Conservation (phyloP, 495 filamentous ascomycete species). For the Podospora pseudoanserina region DNA sequence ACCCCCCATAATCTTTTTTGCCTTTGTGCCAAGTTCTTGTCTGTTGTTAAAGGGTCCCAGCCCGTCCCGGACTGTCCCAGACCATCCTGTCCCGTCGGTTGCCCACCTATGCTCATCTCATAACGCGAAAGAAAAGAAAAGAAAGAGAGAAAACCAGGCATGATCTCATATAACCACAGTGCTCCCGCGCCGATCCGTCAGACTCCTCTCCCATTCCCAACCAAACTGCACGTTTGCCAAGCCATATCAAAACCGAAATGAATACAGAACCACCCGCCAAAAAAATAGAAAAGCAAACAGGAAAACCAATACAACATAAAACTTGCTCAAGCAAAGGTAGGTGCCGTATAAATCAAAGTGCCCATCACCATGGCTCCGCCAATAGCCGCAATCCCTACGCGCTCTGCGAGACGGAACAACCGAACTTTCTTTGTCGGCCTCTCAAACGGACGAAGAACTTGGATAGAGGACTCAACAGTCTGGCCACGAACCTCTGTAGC, state of each 20-base stretch:
- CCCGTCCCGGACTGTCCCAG: not conserved
- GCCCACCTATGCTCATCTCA: not conserved
- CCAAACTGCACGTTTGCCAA: not conserved
- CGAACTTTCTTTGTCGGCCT: conserved; percentile 33
- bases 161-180: not conserved
- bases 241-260: not conserved
- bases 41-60: not conserved
- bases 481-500: not conserved
- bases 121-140: not conserved
- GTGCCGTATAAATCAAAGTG: conserved; percentile 41
- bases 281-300: not conserved
- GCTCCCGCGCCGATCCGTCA: not conserved
- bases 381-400: conserved; percentile 37
- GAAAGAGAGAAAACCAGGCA: not conserved
- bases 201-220: not conserved
- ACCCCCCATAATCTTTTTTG: not conserved
- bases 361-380: conserved; percentile 41
- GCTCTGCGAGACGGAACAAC: conserved; percentile 36
- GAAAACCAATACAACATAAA: not conserved
- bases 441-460: not conserved
- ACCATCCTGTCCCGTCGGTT: not conserved
- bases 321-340: conserved; percentile 29
- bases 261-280: not conserved
- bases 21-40: not conserved
- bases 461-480: not conserved